Conservation (phyloP, 352 stramenopile genomes). For the Phytophthora melonis region DNA sequence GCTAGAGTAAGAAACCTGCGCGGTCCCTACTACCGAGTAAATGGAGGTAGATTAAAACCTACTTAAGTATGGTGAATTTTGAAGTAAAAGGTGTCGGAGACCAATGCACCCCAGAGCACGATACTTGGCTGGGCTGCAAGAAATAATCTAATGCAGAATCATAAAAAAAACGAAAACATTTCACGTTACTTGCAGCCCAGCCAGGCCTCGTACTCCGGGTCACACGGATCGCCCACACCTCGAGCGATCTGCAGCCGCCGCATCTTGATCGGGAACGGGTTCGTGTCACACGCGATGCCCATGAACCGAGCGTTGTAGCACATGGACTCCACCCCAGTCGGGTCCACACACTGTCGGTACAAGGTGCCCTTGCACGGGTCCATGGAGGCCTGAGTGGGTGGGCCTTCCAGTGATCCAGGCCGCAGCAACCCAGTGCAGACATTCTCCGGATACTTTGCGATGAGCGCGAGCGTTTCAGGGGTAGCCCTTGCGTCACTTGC, state of each 20-base stretch:
- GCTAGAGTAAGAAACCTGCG: not conserved
- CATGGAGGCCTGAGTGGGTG: slow-evolving; percentile 9
- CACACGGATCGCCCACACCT: slow-evolving; percentile 24
- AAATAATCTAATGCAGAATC: not conserved
- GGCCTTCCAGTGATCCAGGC: slow-evolving; percentile 7
- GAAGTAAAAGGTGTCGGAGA: not conserved
- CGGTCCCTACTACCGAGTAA: too few species aligned
- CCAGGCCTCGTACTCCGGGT: slow-evolving; percentile 35
- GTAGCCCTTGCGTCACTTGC: slow-evolving; percentile 5
- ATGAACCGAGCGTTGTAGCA: slow-evolving; percentile 43
- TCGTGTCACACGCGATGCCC: slow-evolving; percentile 27
- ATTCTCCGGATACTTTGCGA: slow-evolving; percentile 1
- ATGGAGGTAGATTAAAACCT: too few species aligned
- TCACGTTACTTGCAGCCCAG: slow-evolving; percentile 23
- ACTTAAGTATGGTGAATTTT: not conserved
- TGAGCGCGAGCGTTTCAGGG: slow-evolving; percentile 13
- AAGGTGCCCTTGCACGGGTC: slow-evolving; percentile 44
- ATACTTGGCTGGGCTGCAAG: not conserved
- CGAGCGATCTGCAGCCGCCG: slow-evolving; percentile 26
- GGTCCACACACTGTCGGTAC: slow-evolving; percentile 35
- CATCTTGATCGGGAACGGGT: slow-evolving; percentile 23
- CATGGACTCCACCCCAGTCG: slow-evolving; percentile 15
- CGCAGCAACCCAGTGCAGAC: slow-evolving; percentile 5
- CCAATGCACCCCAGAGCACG: not conserved
- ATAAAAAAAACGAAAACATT: too few species aligned